Base-by-base conservation (phyloP, 176 grass and related monocot species). In the Triticum dicoccoides region DNA sequence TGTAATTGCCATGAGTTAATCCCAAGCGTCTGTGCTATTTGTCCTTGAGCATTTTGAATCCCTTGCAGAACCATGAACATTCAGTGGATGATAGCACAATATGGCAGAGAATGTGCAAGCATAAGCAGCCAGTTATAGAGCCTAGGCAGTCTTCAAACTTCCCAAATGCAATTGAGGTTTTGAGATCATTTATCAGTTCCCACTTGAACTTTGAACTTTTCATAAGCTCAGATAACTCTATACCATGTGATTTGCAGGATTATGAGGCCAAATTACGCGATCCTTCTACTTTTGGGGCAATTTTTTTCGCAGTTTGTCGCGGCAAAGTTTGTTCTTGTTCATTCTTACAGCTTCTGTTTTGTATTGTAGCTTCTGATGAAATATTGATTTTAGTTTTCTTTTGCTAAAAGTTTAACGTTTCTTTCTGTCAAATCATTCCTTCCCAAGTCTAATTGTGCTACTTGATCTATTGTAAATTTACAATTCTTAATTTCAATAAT, bases 221-320 rank as follows among this genome's bases (percentile, higher is more conserved):
- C 77, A 64, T 79, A 84, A 87, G 27, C 67, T 89, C 62, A 83
- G 47, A 52, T 67, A 84, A 49, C 49, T 76, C 6, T 56, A 49
- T 63, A 49, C 71, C 73, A 85, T 87, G 67, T 81, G 68, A 84
- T 83, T 90, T 86, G 73, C 93, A 98, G 96, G 93, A 96, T 79
- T 98, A 94, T 90, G 87, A 85, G 89, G 72, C 79, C 32, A 98
- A 98, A 90, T 81, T 98, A 85, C 76, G 17, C 2, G 88, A 96
- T 82, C 85, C 82, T 82, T 92, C 96, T 65, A 93, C 89, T 84
- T 92, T 92, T 33, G 93, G 96, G 33, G 96, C 90, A 78, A 92
- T 98, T 74, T 96, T 98, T 92, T 98, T 98, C 86, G 96, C 96
- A 84, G 96, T 98, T 82, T 98, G 96, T 80, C 96, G 93, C 65